phyloP scores from a whole-genome alignment of 139 green algal species.

The Tetraselmis chui region DNA sequence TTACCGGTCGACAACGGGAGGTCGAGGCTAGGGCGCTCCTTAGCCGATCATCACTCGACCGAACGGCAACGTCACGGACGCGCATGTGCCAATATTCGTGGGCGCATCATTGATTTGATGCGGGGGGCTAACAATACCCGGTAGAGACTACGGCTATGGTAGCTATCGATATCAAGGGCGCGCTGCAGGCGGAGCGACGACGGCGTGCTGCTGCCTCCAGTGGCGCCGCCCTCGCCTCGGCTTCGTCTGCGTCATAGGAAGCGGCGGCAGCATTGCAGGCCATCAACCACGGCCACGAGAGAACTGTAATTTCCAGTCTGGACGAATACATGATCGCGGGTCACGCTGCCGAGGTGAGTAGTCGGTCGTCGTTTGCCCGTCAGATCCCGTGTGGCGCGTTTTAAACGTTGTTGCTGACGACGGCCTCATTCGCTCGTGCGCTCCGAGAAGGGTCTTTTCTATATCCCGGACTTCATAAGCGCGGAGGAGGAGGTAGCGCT shows the following conservation, averaged over 20 bases:
- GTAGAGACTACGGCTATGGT: neutral
- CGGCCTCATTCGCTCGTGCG: neutral
- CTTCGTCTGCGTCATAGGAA: neutral
- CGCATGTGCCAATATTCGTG: too few relatives aligned
- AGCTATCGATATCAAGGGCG: neutral
- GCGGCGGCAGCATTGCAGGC: neutral
- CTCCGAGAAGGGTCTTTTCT: neutral
- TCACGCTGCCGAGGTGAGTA: neutral
- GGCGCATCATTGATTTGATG: too few relatives aligned
- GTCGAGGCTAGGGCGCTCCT: too few relatives aligned
- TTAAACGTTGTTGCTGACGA: neutral
- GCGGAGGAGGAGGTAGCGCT: constrained; percentile 5
- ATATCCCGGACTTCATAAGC: constrained; percentile 14
- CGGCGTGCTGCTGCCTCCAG: neutral
- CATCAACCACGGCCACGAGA: neutral
- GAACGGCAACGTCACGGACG: too few relatives aligned
- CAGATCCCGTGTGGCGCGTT: neutral
- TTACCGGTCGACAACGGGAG: too few relatives aligned
- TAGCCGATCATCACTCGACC: too few relatives aligned
- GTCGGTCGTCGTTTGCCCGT: neutral
- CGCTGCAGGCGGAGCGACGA: neutral
- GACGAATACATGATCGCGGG: neutral
- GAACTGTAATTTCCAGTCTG: neutral
- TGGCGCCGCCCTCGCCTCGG: neutral
- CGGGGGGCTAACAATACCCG: too few relatives aligned